phyloP scores from a whole-genome alignment of 345 rosid genomes.

The Passiflora organensis region DNA sequence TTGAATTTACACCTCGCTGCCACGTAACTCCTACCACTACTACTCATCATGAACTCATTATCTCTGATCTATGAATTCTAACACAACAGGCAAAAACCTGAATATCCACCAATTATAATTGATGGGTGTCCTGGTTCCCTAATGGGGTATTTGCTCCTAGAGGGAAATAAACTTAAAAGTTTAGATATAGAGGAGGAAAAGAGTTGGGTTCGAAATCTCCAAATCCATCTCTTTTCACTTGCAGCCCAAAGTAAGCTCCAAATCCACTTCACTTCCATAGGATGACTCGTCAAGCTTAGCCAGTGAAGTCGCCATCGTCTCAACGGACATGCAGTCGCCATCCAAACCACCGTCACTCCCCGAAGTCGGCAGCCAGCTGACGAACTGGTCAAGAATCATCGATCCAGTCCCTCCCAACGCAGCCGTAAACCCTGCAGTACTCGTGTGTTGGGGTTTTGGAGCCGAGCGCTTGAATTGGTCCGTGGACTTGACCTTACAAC shows the following conservation, averaged over 20 bases:
- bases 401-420: neutral
- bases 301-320: conserved; percentile 30
- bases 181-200: no score
- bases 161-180: no score
- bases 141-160: no score
- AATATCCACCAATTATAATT: no score
- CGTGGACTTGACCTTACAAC: conserved; percentile 16
- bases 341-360: conserved; percentile 13
- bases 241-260: conserved; percentile 24
- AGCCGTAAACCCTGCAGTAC: neutral
- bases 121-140: no score
- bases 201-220: no score
- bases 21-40: no score
- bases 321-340: conserved; percentile 26
- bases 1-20: no score
- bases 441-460: conserved; percentile 11
- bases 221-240: conserved; percentile 18
- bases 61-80: no score
- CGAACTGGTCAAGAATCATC: no score
- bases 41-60: no score
- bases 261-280: conserved; percentile 17
- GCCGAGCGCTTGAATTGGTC: conserved; percentile 26
- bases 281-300: conserved; percentile 15
- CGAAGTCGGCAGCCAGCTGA: conserved; percentile 13
- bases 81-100: no score